phyloP scores from a whole-genome alignment of 345 rosid species.

The Eutrema japonicum region DNA sequence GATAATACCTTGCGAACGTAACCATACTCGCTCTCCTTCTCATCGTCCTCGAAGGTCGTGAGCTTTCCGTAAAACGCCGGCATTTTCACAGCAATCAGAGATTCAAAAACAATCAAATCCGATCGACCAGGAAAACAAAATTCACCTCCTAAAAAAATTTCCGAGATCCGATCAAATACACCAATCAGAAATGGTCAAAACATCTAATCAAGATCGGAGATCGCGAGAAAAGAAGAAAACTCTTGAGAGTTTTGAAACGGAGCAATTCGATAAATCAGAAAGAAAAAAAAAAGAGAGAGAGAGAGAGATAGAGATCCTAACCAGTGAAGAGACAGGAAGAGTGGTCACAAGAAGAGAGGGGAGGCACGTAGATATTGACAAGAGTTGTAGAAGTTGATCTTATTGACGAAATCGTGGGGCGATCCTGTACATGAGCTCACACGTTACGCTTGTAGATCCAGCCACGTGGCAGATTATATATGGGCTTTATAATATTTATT shows the following conservation, averaged over 20 bases:
- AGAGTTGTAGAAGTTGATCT: constrained; percentile 42
- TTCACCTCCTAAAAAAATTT: constrained; percentile 29
- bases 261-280: background rate
- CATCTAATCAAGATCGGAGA: constrained; percentile 19
- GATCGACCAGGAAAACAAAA: background rate
- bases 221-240: constrained; percentile 30
- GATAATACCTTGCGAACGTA: constrained; percentile 86
- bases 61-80: constrained; percentile 80
- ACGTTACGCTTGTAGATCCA: constrained; percentile 24
- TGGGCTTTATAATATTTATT: constrained; percentile 17
- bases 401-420: constrained; percentile 17
- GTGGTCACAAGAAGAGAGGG: constrained; percentile 44
- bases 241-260: constrained; percentile 23
- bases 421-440: constrained; percentile 29
- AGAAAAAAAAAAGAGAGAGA: background rate
- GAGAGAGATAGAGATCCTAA: constrained; percentile 36
- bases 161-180: constrained; percentile 47
- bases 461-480: constrained; percentile 7
- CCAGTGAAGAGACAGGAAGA: constrained; percentile 42
- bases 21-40: constrained; percentile 99
- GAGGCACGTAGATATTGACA: constrained; percentile 43
- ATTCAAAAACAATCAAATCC: constrained; percentile 25
- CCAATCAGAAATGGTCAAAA: constrained; percentile 14
- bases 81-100: constrained; percentile 52
- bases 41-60: constrained; percentile 93